Evolutionary conservation across 148 eudicot species (phyloP).

Genomic region (Fagopyrum esculentum): DNA sequence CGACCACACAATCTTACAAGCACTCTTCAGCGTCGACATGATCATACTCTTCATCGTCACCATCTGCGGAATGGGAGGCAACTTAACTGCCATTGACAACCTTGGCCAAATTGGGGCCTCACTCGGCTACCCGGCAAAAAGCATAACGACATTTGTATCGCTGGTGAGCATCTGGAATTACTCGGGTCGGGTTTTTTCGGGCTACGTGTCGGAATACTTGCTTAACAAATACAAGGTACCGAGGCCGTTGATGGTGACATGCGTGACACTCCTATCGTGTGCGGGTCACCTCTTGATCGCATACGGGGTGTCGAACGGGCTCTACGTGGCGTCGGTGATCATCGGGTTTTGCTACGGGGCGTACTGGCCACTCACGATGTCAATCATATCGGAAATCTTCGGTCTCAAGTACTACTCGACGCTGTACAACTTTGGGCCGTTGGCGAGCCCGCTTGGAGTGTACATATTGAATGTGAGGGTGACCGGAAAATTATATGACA

Average conservation of each 20-base stretch:
- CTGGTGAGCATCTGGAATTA: constrained; percentile 38
- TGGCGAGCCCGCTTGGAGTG: constrained; percentile 25
- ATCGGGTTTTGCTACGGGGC: constrained; percentile 30
- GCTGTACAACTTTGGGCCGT: constrained; percentile 17
- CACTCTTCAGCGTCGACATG: constrained; percentile 35
- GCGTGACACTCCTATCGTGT: constrained; percentile 22
- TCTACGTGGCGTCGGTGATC: constrained; percentile 25
- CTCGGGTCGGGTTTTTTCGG: constrained; percentile 25
- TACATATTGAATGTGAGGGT: constrained; percentile 24
- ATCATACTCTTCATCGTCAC: constrained; percentile 23
- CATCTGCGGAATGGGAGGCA: constrained; percentile 29
- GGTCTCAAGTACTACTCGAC: constrained; percentile 31
- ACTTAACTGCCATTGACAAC: constrained; percentile 30
- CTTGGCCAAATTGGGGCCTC: constrained; percentile 28
- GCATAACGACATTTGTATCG: constrained; percentile 27
- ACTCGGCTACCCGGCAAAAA: constrained; percentile 26
- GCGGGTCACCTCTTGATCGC: constrained; percentile 31
- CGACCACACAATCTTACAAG: constrained; percentile 32
- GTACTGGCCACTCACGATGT: constrained; percentile 22
- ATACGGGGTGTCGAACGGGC: constrained; percentile 17
- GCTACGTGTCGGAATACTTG: constrained; percentile 24
- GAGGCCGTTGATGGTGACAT: constrained; percentile 26
- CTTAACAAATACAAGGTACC: constrained; percentile 28
- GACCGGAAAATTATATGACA: constrained; percentile 23
- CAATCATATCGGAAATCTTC: constrained; percentile 30